Evolutionary conservation across 352 stramenopile genomes (phyloP).

Genomic region (Phytopythium montanum): DNA sequence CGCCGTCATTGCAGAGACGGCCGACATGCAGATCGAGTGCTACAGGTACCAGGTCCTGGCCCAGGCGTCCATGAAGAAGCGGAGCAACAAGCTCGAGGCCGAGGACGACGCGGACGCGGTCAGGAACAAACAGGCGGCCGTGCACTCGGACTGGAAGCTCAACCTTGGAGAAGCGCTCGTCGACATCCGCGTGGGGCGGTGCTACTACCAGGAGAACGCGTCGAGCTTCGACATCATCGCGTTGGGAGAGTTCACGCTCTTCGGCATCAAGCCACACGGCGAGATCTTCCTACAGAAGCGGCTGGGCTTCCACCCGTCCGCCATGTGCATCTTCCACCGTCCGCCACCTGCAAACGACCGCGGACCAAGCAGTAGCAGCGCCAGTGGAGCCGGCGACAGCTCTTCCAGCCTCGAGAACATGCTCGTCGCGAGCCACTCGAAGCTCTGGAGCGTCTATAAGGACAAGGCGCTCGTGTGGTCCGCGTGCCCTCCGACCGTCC

Average conservation of each 20-base stretch:
- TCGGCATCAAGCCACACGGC: conserved; percentile 73
- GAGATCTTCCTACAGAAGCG: conserved; percentile 78
- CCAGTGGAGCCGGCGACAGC: neutral
- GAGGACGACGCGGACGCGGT: conserved; percentile 19
- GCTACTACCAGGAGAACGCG: conserved; percentile 40
- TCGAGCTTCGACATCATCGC: conserved; percentile 81
- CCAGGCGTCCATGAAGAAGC: conserved; percentile 68
- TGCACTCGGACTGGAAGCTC: conserved; percentile 68
- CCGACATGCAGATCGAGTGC: conserved; percentile 81
- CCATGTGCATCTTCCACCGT: conserved; percentile 53
- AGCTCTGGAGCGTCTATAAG: conserved; percentile 77
- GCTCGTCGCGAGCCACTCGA: conserved; percentile 67
- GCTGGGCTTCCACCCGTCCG: conserved; percentile 63
- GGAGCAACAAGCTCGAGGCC: conserved; percentile 33
- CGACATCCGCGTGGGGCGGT: conserved; percentile 53
- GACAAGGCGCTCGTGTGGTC: conserved; percentile 82
- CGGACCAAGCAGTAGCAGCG: neutral
- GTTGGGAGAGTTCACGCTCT: conserved; percentile 78
- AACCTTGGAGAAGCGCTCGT: conserved; percentile 60
- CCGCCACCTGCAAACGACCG: conserved; percentile 14
- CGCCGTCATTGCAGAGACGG: conserved; percentile 75
- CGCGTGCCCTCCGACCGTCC: conserved; percentile 45
- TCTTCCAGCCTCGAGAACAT: conserved; percentile 55
- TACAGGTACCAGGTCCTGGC: conserved; percentile 87
- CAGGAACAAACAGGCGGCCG: conserved; percentile 20